Conservation (phyloP, 2,329 filamentous ascomycete species). For the Cordyceps farinosa region DNA sequence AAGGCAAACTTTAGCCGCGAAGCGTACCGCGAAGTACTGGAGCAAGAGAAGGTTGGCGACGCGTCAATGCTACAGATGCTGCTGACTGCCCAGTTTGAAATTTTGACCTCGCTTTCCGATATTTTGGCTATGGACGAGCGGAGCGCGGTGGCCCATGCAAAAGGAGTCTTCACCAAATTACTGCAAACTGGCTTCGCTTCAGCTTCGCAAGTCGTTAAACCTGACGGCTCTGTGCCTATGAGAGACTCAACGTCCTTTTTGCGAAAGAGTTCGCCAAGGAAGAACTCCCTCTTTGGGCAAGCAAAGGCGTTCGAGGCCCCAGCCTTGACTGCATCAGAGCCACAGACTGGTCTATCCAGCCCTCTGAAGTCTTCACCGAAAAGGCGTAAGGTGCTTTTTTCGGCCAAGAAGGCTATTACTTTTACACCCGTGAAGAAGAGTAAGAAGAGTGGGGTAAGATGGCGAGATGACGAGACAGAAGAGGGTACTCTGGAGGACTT, state of each 20-base stretch:
- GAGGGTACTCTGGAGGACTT: slow-evolving; percentile 85
- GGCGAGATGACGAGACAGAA: slow-evolving; percentile 85
- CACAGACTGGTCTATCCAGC: slow-evolving; percentile 32
- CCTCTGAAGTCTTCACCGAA: slow-evolving; percentile 78
- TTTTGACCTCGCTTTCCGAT: slow-evolving; percentile 75
- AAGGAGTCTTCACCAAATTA: slow-evolving; percentile 70
- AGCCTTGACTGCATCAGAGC: slow-evolving; percentile 33
- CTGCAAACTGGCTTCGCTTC: slow-evolving; percentile 72
- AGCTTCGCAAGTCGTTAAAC: slow-evolving; percentile 81
- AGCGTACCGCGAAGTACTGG: slow-evolving; percentile 69
- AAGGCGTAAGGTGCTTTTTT: slow-evolving; percentile 64
- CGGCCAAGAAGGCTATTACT: slow-evolving; percentile 63
- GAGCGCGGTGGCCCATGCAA: slow-evolving; percentile 77
- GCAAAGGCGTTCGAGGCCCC: slow-evolving; percentile 44
- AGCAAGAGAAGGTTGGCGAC: slow-evolving; percentile 80
- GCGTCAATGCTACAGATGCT: slow-evolving; percentile 75
- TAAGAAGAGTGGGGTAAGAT: slow-evolving; percentile 72
- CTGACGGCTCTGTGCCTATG: slow-evolving; percentile 65
- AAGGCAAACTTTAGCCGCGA: slow-evolving; percentile 81
- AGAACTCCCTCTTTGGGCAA: slow-evolving; percentile 39
- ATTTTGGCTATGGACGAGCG: slow-evolving; percentile 79
- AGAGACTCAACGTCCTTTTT: slow-evolving; percentile 67
- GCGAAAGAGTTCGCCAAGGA: slow-evolving; percentile 70
- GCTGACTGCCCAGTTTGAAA: slow-evolving; percentile 87
- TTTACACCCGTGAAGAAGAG: slow-evolving; percentile 80